Percentiles rank a stretch among this genome's conserved stretches.
Conservation (phyloP, 805 yeast species). For the Ascoidea tarda region DNA sequence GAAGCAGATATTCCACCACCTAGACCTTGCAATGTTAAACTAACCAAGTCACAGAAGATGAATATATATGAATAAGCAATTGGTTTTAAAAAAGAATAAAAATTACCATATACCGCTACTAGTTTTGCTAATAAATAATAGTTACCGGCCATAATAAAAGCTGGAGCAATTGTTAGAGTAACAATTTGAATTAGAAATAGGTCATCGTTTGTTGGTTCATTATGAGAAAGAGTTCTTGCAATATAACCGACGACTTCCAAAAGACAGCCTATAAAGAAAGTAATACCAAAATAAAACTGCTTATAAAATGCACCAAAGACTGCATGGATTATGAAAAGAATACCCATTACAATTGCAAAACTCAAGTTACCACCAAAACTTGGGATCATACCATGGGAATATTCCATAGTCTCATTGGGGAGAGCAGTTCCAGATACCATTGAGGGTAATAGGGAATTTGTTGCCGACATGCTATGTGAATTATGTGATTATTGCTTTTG, state of each 20-base stretch:
- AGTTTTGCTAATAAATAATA: slow-evolving; percentile 59
- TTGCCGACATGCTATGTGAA: no score
- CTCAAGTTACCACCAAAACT: slow-evolving; percentile 41
- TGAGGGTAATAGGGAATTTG: no score
- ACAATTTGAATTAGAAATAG: slow-evolving; percentile 50
- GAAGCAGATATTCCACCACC: slow-evolving; percentile 66
- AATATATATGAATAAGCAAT: slow-evolving; percentile 44
- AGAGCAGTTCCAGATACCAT: neutral
- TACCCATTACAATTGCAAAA: slow-evolving; percentile 37
- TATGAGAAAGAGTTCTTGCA: slow-evolving; percentile 37
- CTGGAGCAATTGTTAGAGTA: slow-evolving; percentile 64
- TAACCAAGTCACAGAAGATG: slow-evolving; percentile 47
- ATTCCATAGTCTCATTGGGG: neutral
- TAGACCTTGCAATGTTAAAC: slow-evolving; percentile 52
- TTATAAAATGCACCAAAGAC: slow-evolving; percentile 27
- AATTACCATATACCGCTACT: slow-evolving; percentile 43
- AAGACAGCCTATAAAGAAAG: slow-evolving; percentile 41
- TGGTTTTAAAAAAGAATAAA: slow-evolving; percentile 28
- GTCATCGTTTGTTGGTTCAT: slow-evolving; percentile 18
- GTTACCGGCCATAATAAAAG: slow-evolving; percentile 71
- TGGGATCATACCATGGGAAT: slow-evolving; percentile 27
- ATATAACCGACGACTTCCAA: slow-evolving; percentile 57
- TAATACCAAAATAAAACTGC: slow-evolving; percentile 52
- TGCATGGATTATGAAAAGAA: slow-evolving; percentile 28
- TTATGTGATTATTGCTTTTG: no score